Evolutionary conservation across 768 basidiomycete species (phyloP).

Genomic region (Polyporus arcularius): DNA sequence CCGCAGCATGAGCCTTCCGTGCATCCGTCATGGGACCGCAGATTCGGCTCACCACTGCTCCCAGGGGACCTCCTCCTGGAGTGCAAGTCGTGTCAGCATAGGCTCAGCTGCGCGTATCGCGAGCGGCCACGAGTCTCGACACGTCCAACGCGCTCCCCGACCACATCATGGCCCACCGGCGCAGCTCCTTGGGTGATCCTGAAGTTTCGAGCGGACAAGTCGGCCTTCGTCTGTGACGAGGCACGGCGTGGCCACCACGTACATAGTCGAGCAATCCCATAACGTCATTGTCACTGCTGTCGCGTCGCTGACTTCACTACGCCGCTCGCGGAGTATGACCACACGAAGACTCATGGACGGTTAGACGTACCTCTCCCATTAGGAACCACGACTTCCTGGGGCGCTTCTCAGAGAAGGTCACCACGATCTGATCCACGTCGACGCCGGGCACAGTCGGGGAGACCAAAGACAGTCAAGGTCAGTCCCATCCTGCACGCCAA

Average conservation of each 20-base stretch:
- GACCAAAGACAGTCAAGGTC: neutral
- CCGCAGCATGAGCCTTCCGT: neutral
- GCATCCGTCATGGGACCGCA: slow-evolving; percentile 5
- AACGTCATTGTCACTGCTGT: too few species aligned
- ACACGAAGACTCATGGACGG: neutral
- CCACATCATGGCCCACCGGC: too few species aligned
- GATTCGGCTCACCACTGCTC: slow-evolving; percentile 67
- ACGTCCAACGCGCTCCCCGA: too few species aligned
- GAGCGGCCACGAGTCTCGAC: neutral
- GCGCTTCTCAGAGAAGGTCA: slow-evolving; percentile 77
- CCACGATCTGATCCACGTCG: slow-evolving; percentile 49
- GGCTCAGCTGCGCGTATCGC: neutral
- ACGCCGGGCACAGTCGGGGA: neutral
- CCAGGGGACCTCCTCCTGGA: slow-evolving; percentile 81
- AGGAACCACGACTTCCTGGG: slow-evolving; percentile 79
- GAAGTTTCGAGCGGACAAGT: too few species aligned
- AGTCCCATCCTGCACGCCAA: too few species aligned
- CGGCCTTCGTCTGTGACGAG: too few species aligned
- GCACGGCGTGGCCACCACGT: too few species aligned
- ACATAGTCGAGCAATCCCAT: too few species aligned
- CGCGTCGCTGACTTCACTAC: neutral
- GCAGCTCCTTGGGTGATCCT: too few species aligned
- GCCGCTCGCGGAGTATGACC: neutral
- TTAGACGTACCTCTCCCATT: slow-evolving; percentile 26
- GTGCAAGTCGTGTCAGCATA: neutral